Conservation (phyloP, 73 alveolate species). For the Halteria grandinella region DNA sequence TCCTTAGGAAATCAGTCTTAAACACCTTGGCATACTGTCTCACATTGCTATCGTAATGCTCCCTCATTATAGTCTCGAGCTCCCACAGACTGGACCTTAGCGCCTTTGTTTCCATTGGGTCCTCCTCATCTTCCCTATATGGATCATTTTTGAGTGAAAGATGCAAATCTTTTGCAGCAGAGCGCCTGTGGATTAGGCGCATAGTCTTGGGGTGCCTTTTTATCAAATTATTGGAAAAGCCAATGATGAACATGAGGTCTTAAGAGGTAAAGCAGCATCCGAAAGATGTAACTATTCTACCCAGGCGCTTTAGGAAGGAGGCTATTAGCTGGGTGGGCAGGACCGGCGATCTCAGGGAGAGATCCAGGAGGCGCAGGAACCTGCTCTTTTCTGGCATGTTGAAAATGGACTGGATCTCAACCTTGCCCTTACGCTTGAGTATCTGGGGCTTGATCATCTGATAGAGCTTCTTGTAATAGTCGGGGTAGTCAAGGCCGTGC, state of each 20-base stretch:
- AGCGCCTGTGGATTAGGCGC: no score
- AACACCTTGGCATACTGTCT: conserved; percentile 41
- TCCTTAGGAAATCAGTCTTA: conserved; percentile 35
- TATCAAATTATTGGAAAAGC: conserved; percentile 19
- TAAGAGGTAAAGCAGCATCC: conserved; percentile 2
- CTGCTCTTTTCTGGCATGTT: conserved; percentile 24
- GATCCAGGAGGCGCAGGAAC: conserved; percentile 28
- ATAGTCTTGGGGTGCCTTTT: conserved; percentile 51
- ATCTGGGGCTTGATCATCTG: conserved; percentile 17
- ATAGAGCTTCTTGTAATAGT: conserved; percentile 38
- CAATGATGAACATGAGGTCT: conserved; percentile 10
- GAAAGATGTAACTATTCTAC: conserved; percentile 3
- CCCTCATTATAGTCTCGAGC: conserved; percentile 3
- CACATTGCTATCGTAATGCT: conserved; percentile 11
- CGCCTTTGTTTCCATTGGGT: conserved; percentile 40
- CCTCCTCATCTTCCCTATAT: conserved; percentile 34
- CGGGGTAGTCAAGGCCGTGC: conserved; percentile 40
- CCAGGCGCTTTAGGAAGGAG: conserved; percentile 24
- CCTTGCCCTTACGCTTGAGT: background rate
- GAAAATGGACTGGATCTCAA: conserved; percentile 14
- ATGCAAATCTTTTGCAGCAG: no score
- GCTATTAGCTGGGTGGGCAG: conserved; percentile 38
- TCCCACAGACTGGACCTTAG: conserved; percentile 37
- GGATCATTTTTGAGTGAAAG: conserved; percentile 24
- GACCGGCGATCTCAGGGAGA: conserved; percentile 28